Evolutionary conservation across 768 basidiomycete species (phyloP).

Genomic region (Termitomyces sp.): DNA sequence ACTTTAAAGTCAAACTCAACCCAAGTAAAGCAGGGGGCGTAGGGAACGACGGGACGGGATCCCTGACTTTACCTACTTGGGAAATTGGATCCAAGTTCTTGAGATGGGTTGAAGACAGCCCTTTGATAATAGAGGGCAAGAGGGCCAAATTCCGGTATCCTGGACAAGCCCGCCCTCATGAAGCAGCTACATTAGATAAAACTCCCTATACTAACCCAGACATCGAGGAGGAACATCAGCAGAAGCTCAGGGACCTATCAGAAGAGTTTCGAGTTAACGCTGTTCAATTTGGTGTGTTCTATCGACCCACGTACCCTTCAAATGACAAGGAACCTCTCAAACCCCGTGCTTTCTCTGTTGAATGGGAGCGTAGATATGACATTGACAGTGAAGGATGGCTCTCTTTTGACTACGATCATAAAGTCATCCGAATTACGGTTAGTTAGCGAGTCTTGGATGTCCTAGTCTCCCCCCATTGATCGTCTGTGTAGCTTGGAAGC

Average conservation of each 20-base stretch:
- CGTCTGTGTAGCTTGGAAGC: conserved; percentile 51
- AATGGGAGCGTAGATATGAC: conserved; percentile 56
- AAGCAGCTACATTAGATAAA: conserved; percentile 39
- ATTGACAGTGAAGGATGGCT: conserved; percentile 45
- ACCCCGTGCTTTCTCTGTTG: conserved; percentile 59
- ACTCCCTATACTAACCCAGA: conserved; percentile 52
- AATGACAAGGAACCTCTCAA: conserved; percentile 22
- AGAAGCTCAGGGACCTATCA: conserved; percentile 38
- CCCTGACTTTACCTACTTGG: conserved; percentile 31
- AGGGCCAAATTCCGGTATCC: conserved; percentile 32
- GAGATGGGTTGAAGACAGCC: conserved; percentile 32
- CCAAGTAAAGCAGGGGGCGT: conserved; percentile 40
- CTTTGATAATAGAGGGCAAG: conserved; percentile 35
- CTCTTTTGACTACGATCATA: conserved; percentile 64
- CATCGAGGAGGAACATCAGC: conserved; percentile 42
- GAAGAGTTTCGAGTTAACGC: conserved; percentile 49
- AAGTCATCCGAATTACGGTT: conserved; percentile 58
- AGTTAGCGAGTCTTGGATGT: conserved; percentile 10
- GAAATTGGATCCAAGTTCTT: conserved; percentile 42
- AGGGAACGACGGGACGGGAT: conserved; percentile 50
- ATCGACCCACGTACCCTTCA: conserved; percentile 29
- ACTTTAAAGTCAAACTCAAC: conserved; percentile 59
- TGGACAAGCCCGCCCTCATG: conserved; percentile 8
- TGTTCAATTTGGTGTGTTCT: conserved; percentile 66
- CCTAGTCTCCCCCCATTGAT: background rate